Conservation (phyloP, 768 basidiomycete genomes). For the Boletus barrowsii region DNA sequence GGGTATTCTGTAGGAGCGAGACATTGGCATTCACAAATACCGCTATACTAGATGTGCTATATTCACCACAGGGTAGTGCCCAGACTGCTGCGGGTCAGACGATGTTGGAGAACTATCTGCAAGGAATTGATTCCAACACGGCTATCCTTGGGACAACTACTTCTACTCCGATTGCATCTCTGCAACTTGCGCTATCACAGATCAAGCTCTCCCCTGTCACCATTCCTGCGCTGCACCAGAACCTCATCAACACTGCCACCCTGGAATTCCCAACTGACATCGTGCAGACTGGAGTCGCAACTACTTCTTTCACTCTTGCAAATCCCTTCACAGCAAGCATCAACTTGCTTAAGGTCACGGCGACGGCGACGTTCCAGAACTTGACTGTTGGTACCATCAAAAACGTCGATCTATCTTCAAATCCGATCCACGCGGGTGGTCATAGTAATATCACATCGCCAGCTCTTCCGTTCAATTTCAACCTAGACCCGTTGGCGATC, state of each 20-base stretch:
- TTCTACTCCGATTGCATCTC: constrained; percentile 59
- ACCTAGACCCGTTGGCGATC: constrained; percentile 59
- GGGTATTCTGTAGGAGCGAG: background rate
- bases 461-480: constrained; percentile 58
- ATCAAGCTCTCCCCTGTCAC: constrained; percentile 58
- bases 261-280: constrained; percentile 64
- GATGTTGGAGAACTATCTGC: constrained; percentile 66
- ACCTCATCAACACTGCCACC: constrained; percentile 53
- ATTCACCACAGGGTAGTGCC: constrained; percentile 53
- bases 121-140: constrained; percentile 55
- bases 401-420: constrained; percentile 48
- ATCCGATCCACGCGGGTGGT: constrained; percentile 58
- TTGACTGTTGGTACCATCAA: constrained; percentile 59
- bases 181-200: constrained; percentile 58
- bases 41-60: constrained; percentile 49
- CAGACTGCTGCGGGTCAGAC: constrained; percentile 46
- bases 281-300: constrained; percentile 55
- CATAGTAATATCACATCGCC: constrained; percentile 58
- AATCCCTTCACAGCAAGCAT: constrained; percentile 76
- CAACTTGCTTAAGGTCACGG: constrained; percentile 53
- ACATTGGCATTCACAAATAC: background rate
- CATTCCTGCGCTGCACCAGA: constrained; percentile 63
- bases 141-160: constrained; percentile 52
- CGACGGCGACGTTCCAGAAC: constrained; percentile 53
- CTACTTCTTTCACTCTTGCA: constrained; percentile 52